Percentiles rank a stretch among this genome's conserved stretches.
These are phyloP conservation scores for Candida germanica DNA, from an alignment of 805 yeast species.

Conservation along the genomic window DNA sequence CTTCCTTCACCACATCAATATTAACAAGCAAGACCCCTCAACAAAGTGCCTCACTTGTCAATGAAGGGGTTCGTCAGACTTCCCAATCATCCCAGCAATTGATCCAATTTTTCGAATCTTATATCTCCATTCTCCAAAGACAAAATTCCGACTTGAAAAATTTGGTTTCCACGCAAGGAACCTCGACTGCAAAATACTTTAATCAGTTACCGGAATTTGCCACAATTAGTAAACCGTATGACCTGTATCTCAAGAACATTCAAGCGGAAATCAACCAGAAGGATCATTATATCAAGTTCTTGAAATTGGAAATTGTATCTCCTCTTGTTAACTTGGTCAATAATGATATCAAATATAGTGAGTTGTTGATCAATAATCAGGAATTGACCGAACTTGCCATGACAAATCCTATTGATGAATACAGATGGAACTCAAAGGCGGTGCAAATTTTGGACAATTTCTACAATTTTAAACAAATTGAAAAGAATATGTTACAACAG, in stretches of 20 bases:
- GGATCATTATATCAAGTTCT: conserved; percentile 42
- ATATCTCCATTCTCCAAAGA: conserved; percentile 18
- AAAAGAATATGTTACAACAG: conserved; percentile 58
- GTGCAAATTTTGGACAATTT: conserved; percentile 73
- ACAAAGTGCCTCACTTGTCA: conserved; percentile 38
- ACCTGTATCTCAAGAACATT: conserved; percentile 25
- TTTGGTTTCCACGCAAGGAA: conserved; percentile 39
- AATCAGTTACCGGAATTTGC: conserved; percentile 35
- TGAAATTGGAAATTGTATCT: conserved; percentile 53
- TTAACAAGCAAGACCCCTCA: conserved; percentile 41
- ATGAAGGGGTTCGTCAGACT: conserved; percentile 31
- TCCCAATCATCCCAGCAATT: conserved; percentile 27
- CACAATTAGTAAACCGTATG: conserved; percentile 24
- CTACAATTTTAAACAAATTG: conserved; percentile 62
- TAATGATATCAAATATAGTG: conserved; percentile 53
- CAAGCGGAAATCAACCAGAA: conserved; percentile 49
- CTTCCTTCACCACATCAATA: conserved; percentile 28
- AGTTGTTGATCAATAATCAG: conserved; percentile 48
- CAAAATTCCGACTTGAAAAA: conserved; percentile 57
- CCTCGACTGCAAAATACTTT: conserved; percentile 3
- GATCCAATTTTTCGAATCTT: conserved; percentile 31
- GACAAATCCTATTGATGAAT: conserved; percentile 35
- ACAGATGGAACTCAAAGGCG: conserved; percentile 74
- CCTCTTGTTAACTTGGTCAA: conserved; percentile 54
- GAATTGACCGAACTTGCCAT: conserved; percentile 36